Base-by-base conservation (phyloP, 805 yeast genomes). In the Candida ortonii region DNA sequence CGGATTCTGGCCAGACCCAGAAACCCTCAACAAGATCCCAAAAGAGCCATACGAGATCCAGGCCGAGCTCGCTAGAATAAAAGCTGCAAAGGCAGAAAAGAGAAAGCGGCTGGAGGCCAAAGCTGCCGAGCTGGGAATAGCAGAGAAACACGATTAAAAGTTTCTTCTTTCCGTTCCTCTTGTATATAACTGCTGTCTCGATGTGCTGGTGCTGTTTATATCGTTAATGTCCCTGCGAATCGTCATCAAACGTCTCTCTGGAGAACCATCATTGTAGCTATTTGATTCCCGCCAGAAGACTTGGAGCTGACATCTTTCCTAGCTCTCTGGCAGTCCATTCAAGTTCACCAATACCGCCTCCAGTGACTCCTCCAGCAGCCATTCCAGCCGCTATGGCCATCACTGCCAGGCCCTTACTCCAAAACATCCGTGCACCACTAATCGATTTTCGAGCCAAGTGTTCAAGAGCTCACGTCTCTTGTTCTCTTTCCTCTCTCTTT, bases 1-100 rank as follows among this genome's bases (percentile, higher is more conserved):
- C 7, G 96, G 96, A 14, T 89, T 86, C 62, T 88, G 96, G 95
- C 97, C 97, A 3, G 97, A 88, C 58, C 96, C 96, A 25, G 83
- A 84, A 25, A 83, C 96, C 2, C 70, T 87, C 47, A 88, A 89
- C 57, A 82, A 85, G 62, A 80, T 89, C 22, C 97, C 97, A 3
- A 89, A 88, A 53, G 96, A 89, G 53, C 88, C 88, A 2, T 84
- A 82, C 51, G 96, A 89, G 55, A 86, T 89, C 40, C 82, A 85
- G 56, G 90, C 93, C 1, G 97, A 89, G 55, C 66, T 89, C 23
- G 96, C 95, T 11, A 76, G 96, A 57, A 81, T 89, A 71, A 77
- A 80, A 57, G 74, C 78, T 46, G 95, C 80, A 35, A 71, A 89
- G 41, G 55, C 73, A 3, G 94, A 80, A 47, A 84, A 82, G 64